Conservation (phyloP, 23 red algal species). For the Gracilaria caudata region DNA sequence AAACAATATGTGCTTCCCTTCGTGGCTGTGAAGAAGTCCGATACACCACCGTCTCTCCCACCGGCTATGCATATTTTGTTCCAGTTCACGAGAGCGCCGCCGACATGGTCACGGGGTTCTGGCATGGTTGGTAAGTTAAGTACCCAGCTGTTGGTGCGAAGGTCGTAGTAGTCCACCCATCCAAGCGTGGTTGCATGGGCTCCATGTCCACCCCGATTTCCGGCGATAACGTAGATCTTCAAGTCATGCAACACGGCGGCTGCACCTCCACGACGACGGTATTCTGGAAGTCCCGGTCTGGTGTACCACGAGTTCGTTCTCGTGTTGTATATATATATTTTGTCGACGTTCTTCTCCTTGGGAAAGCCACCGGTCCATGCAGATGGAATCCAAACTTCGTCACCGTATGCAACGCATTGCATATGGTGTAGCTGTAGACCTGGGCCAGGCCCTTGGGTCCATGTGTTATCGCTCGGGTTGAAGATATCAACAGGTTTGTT, state of each 20-base stretch:
- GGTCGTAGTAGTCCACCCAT: conserved; percentile 58
- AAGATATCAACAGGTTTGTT: conserved; percentile 45
- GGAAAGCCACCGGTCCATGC: conserved; percentile 68
- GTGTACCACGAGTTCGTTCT: conserved; percentile 39
- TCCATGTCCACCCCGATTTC: conserved; percentile 74
- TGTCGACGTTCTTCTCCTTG: conserved; percentile 38
- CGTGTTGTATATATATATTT: conserved; percentile 59
- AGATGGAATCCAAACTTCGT: conserved; percentile 54
- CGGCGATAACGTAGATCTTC: conserved; percentile 58
- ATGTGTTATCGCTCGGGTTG: conserved; percentile 33
- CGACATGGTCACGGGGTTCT: conserved; percentile 54
- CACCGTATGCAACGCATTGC: conserved; percentile 43
- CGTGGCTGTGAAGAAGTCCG: conserved; percentile 35
- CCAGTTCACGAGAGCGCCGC: conserved; percentile 51
- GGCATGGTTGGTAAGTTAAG: conserved; percentile 29
- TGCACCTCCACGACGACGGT: conserved; percentile 51
- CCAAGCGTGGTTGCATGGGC: conserved; percentile 9
- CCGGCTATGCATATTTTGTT: conserved; percentile 66
- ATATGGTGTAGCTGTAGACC: conserved; percentile 65
- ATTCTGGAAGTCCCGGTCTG: conserved; percentile 11
- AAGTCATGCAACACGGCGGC: conserved; percentile 26
- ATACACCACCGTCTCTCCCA: conserved; percentile 57
- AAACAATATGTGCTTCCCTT: conserved; percentile 20
- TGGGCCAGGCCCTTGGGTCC: conserved; percentile 36
- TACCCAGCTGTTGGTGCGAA: conserved; percentile 32